Percentiles rank a stretch among this genome's conserved stretches.
Evolutionary conservation across 768 basidiomycete genomes (phyloP).

Genomic region (Clavaria fumosa): DNA sequence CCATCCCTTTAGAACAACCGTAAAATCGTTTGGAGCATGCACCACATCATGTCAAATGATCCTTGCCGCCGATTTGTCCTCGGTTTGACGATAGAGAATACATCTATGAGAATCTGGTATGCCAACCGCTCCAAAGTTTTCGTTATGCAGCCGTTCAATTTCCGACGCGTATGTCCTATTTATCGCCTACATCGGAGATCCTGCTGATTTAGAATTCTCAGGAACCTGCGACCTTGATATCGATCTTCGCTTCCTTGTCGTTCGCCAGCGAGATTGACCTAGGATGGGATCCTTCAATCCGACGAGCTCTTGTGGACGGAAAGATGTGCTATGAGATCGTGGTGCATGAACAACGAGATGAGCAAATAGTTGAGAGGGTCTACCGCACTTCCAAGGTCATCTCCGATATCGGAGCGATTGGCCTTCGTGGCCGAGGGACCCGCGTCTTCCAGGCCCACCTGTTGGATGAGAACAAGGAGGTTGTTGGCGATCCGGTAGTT

Average conservation of each 20-base stretch:
- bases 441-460: neutral
- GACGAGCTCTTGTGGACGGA: neutral
- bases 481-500: neutral
- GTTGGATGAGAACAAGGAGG: no score
- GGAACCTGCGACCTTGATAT: constrained; percentile 2
- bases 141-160: constrained; percentile 8
- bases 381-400: neutral
- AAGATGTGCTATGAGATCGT: neutral
- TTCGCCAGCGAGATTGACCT: neutral
- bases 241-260: constrained; percentile 2
- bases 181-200: no score
- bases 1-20: constrained; percentile 4
- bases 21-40: constrained; percentile 16
- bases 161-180: no score
- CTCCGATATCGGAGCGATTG: neutral
- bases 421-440: neutral
- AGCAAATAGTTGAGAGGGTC: no score
- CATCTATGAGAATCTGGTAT: constrained; percentile 16
- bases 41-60: constrained; percentile 17
- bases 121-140: constrained; percentile 12
- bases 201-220: no score
- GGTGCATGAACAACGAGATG: neutral
- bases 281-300: constrained; percentile 4
- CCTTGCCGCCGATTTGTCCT: constrained; percentile 13
- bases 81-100: constrained; percentile 17